These are phyloP conservation scores for Vigna unguiculata DNA, from an alignment of 306 rosid species.

Conservation along the genomic window DNA sequence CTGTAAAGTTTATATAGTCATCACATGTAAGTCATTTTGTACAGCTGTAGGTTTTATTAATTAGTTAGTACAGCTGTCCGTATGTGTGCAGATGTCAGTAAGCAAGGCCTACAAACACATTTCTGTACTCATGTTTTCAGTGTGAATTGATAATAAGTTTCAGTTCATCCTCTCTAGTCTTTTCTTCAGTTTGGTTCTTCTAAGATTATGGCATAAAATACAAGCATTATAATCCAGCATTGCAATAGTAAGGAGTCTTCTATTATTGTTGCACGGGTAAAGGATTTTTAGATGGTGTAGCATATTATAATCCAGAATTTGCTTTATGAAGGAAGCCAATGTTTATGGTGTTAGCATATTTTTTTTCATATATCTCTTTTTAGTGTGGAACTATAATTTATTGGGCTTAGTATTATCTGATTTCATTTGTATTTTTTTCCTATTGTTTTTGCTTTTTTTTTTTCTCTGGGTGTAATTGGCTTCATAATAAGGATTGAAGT, in stretches of 20 bases:
- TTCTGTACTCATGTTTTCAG: no score
- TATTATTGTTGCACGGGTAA: background rate
- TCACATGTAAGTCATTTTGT: no score
- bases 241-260: background rate
- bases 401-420: background rate
- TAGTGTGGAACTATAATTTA: background rate
- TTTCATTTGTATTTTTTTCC: background rate
- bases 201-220: background rate
- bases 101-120: no score
- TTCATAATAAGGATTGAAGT: constrained; percentile 1
- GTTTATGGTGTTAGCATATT: background rate
- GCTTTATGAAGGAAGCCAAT: constrained; percentile 6
- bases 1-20: no score
- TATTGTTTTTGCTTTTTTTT: background rate
- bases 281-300: constrained; percentile 20
- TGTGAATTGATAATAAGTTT: no score
- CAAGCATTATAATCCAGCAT: background rate
- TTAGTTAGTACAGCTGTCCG: no score
- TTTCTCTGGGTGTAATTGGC: constrained; percentile 15
- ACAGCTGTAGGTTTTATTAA: no score
- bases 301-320: no score
- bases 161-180: no score
- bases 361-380: background rate
- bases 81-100: no score
- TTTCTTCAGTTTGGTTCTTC: no score